phyloP scores from a whole-genome alignment of 2,329 filamentous ascomycete genomes.

The Aspergillus sp. region DNA sequence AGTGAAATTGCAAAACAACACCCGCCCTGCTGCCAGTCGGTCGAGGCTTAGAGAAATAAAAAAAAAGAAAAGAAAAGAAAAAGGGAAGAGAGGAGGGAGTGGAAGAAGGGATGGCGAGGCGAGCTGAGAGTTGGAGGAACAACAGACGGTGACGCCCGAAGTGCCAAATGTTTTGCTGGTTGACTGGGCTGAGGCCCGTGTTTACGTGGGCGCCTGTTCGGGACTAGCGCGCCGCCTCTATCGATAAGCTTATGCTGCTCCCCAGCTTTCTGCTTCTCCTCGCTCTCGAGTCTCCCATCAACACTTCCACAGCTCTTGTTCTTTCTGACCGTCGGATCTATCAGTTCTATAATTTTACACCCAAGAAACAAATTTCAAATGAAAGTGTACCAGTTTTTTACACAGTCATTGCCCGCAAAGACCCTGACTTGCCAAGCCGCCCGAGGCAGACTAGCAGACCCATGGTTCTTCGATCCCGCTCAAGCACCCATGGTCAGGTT shows the following conservation, averaged over 20 bases:
- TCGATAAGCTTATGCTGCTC: constrained; percentile 43
- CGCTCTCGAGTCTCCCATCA: not conserved
- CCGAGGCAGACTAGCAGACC: constrained; percentile 36
- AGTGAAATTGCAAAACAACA: constrained; percentile 6
- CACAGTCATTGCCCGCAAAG: not conserved
- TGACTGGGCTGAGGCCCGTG: constrained; percentile 17
- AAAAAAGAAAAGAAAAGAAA: constrained; percentile 12
- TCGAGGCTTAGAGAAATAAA: not conserved
- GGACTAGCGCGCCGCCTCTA: constrained; percentile 38
- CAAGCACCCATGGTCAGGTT: constrained; percentile 15
- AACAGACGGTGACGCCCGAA: constrained; percentile 35
- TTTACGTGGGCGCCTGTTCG: constrained; percentile 39
- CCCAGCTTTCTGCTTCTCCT: not conserved
- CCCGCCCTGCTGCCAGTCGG: constrained; percentile 2
- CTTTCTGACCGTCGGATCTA: not conserved
- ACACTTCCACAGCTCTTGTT: not conserved
- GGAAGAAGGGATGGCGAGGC: constrained; percentile 3
- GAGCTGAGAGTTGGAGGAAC: constrained; percentile 13
- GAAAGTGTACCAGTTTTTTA: not conserved
- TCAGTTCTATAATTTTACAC: not conserved
- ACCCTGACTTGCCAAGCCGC: constrained; percentile 32
- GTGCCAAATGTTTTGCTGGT: constrained; percentile 22
- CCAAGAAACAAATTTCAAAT: not conserved
- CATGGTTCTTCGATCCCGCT: constrained; percentile 26
- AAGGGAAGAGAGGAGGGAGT: constrained; percentile 15